Evolutionary conservation across 1,139 yeast species (phyloP), one percentile per base, ranked within the genome.

Genomic region (Suhomyces taliae): DNA sequence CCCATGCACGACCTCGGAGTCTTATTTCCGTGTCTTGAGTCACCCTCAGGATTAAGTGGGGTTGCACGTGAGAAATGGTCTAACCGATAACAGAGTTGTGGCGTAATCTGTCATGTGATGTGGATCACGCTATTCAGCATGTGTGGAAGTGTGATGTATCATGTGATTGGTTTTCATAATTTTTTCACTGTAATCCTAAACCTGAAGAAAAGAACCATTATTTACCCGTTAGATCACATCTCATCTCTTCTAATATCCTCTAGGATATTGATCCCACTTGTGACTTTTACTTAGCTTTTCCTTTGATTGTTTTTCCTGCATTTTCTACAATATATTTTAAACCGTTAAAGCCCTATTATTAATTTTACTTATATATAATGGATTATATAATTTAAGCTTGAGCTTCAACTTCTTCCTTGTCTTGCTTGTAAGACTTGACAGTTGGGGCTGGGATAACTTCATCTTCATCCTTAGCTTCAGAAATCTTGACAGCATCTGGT

Each of bases 401-500:
- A 53, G 65, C 71, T 29, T 29, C 69, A 53, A 60, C 71, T 47
- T 55, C 57, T 52, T 50, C 52, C 43, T 58, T 68, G 53, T 61
- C 70, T 48, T 59, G 60, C 74, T 79, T 79, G 85, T 84, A 84
- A 70, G 82, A 82, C 73, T 81, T 83, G 70, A 88, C 97, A 62
- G 82, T 76, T 74, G 97, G 97, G 70, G 88, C 91, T 66, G 85
- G 82, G 66, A 89, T 76, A 55, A 62, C 66, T 65, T 82, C 85
- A 67, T 86, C 91, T 70, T 93, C 99, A 69, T 91, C 98, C 88
- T 93, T 93, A 75, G 98, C 97, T 76, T 91, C 97, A 68, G 85
- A 78, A 72, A 93, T 88, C 78, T 85, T 82, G 74, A 89, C 98
- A 74, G 87, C 90, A 78, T 93, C 99, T 72, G 99, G 99, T 73